Conservation (phyloP, 768 basidiomycete genomes). For the Hericium coralloides region DNA sequence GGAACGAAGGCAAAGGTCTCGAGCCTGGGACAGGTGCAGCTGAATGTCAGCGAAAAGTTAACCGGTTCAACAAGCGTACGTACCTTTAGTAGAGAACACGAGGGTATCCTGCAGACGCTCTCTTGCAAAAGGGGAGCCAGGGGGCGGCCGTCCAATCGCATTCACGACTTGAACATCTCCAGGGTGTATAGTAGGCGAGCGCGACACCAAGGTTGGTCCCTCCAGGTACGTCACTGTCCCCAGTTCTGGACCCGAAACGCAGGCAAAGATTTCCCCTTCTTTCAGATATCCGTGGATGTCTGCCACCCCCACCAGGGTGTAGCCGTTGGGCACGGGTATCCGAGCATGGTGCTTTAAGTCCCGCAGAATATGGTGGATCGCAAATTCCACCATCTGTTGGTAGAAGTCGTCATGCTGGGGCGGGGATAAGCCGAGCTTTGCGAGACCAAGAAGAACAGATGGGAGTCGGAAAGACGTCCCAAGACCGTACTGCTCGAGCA, state of each 20-base stretch:
- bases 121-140: conserved; percentile 38
- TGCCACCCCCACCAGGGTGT: conserved; percentile 66
- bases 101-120: conserved; percentile 53
- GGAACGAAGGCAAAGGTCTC: conserved; percentile 51
- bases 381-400: conserved; percentile 40
- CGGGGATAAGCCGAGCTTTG: conserved; percentile 35
- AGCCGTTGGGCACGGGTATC: conserved; percentile 55
- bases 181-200: conserved; percentile 63
- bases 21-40: conserved; percentile 27
- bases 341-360: conserved; percentile 55
- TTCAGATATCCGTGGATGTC: conserved; percentile 49
- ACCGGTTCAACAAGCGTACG: background rate
- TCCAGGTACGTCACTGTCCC: conserved; percentile 33
- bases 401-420: conserved; percentile 38
- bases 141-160: conserved; percentile 53
- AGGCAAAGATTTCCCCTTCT: conserved; percentile 54
- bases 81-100: conserved; percentile 55
- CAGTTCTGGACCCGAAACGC: conserved; percentile 35
- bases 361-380: conserved; percentile 55
- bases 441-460: conserved; percentile 40
- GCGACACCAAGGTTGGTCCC: conserved; percentile 47
- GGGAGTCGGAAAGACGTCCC: conserved; percentile 48
- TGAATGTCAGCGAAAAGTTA: background rate
- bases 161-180: conserved; percentile 54
- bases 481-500: conserved; percentile 50